Conservation (phyloP, 495 filamentous ascomycete species). For the Hyaloscypha hepaticicola region DNA sequence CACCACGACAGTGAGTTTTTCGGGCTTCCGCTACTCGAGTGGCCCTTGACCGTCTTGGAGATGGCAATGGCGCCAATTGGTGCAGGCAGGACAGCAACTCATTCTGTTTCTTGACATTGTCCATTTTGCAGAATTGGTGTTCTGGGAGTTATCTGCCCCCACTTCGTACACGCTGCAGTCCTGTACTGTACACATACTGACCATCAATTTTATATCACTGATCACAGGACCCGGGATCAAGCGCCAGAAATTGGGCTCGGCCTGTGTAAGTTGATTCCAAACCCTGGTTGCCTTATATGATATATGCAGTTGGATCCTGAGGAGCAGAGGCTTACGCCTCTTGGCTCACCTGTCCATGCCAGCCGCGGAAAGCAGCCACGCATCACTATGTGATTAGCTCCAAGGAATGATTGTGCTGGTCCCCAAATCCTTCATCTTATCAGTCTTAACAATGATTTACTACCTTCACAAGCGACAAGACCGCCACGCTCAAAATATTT, state of each 20-base stretch:
- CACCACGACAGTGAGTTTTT: too few relatives aligned
- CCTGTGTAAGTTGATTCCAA: background rate
- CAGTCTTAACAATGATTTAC: too few relatives aligned
- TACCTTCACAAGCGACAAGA: too few relatives aligned
- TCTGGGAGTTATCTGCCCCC: background rate
- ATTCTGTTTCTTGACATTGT: background rate
- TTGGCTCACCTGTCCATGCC: too few relatives aligned
- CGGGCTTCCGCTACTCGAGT: background rate
- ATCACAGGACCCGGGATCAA: background rate
- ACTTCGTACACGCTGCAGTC: too few relatives aligned
- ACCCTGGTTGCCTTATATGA: background rate
- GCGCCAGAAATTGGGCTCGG: background rate
- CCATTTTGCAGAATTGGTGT: background rate
- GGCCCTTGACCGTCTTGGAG: background rate
- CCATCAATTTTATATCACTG: background rate
- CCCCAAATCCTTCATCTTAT: too few relatives aligned
- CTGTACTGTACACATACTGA: background rate
- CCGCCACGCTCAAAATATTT: too few relatives aligned
- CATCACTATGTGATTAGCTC: too few relatives aligned
- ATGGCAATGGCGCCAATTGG: background rate
- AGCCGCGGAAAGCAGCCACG: too few relatives aligned
- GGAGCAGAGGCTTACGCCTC: too few relatives aligned
- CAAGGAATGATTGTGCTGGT: too few relatives aligned
- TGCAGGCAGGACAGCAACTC: background rate
- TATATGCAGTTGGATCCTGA: too few relatives aligned